Percentiles rank a stretch among this genome's conserved stretches.
These are phyloP conservation scores for Melanopsichium pennsylvanicum DNA, from an alignment of 1,284 basidiomycete species.

Conservation along the genomic window DNA sequence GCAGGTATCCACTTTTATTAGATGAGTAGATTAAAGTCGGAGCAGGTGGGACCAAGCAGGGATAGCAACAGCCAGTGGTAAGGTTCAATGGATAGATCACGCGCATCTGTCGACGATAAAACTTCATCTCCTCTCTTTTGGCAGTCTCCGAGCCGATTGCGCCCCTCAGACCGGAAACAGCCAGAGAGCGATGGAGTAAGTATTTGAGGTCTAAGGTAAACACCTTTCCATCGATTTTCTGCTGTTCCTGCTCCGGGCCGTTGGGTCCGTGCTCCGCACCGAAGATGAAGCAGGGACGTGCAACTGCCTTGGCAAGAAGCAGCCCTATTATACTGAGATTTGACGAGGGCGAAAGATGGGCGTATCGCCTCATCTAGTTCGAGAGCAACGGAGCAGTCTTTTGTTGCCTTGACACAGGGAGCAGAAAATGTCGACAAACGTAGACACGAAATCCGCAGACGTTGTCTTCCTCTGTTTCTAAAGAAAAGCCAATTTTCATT, in stretches of 20 bases:
- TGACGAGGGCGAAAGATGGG: too few relatives aligned
- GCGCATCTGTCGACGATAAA: too few relatives aligned
- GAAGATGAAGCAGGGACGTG: slow-evolving; percentile 6
- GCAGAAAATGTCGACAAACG: not conserved
- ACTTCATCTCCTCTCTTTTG: too few relatives aligned
- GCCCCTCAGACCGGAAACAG: too few relatives aligned
- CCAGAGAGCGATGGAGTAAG: not conserved
- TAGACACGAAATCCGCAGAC: not conserved
- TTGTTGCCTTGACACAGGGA: not conserved
- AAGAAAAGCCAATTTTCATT: too few relatives aligned
- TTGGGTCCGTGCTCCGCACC: not conserved
- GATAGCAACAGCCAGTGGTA: too few relatives aligned
- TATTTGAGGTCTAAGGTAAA: not conserved
- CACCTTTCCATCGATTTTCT: not conserved
- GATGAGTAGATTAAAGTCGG: too few relatives aligned
- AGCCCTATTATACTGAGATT: not conserved
- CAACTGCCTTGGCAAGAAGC: not conserved
- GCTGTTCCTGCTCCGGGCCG: too few relatives aligned
- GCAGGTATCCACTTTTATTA: not conserved
- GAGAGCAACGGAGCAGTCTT: not conserved
- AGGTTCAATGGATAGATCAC: too few relatives aligned
- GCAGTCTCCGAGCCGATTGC: too few relatives aligned
- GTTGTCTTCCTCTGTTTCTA: too few relatives aligned
- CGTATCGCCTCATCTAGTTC: not conserved
- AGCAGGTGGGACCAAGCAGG: too few relatives aligned